Evolutionary conservation across 2,329 filamentous ascomycete genomes (phyloP).

Genomic region (Pezizomycotina sp.): DNA sequence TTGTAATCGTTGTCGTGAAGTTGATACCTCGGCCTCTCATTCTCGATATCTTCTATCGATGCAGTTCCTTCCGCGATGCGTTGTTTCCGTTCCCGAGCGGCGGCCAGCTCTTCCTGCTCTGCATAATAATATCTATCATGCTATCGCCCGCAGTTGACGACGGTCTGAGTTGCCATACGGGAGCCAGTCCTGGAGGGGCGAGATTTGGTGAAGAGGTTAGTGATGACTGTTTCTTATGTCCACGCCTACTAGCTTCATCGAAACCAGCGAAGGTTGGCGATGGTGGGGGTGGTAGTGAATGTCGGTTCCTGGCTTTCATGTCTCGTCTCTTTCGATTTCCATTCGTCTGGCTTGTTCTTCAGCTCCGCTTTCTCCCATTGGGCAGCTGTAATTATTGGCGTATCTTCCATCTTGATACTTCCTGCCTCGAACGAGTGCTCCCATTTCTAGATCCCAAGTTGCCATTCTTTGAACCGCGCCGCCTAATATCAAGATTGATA

Average conservation of each 20-base stretch:
- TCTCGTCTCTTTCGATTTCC: constrained; percentile 19
- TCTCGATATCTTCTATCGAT: constrained; percentile 14
- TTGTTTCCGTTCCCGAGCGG: constrained; percentile 11
- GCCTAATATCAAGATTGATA: no score
- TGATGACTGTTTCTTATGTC: constrained; percentile 18
- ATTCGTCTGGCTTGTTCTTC: constrained; percentile 14
- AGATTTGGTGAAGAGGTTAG: constrained; percentile 15
- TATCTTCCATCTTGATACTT: constrained; percentile 16
- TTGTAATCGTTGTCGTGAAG: constrained; percentile 16
- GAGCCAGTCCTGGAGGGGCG: constrained; percentile 12
- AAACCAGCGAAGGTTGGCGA: constrained; percentile 13
- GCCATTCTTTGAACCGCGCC: no score
- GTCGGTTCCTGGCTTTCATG: constrained; percentile 17
- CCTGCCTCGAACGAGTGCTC: no score
- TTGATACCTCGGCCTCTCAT: constrained; percentile 14
- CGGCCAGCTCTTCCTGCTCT: constrained; percentile 14
- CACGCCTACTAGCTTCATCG: constrained; percentile 8
- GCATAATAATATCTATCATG: constrained; percentile 16
- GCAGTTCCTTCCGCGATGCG: no score
- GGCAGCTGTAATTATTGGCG: constrained; percentile 10
- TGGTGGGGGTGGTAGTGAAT: constrained; percentile 14
- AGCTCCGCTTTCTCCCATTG: constrained; percentile 17
- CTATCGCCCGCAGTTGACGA: constrained; percentile 15
- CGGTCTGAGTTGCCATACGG: constrained; percentile 17
- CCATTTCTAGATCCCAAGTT: no score